Base-by-base conservation (phyloP, 169 alveolate species). In the Eimeria zaria region DNA sequence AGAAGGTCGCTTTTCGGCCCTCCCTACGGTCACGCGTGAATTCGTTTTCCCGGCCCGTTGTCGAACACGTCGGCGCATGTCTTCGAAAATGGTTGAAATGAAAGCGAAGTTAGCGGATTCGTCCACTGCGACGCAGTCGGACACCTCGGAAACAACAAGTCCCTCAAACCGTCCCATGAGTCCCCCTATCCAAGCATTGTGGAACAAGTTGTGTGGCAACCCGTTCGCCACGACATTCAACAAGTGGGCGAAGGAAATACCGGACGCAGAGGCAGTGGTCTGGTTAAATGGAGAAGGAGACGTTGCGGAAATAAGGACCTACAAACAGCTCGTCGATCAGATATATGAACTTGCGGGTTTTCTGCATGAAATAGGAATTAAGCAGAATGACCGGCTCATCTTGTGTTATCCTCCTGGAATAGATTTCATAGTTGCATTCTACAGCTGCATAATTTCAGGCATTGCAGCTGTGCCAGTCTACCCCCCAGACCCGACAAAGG, bases 401-500 rank as follows among this genome's bases (percentile, higher is more conserved):
- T 93, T 97, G 88, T 97, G 98, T 58, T 97, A 95, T 87, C 95
- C 98, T 36, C 98, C 98, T 14, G 98, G 98, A 22, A 78, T 74
- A n/a, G 98, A 97, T 76, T 97, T 97, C 84, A 93, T 96, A 33
- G 83, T 83, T 58, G 97, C 98, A 33, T 97, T 97, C 87, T 64
- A 94, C 58, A 81, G 97, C 62, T 97, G 98, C 73, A 55, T 97
- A 20, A 81, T 69, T 62, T 84, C 97, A 30, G 98, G 98, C 76
- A 48, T 97, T 44, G 90, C 96, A 30, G 98, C 98, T 11, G 97
- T 97, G 39, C 98, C 98, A 5, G 98, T 97, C 20, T 97, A 97
- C 67, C 98, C 98, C 87, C 98, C 98, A 36, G 98, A 97, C 78
- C 98, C 98, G 27, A 83, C 94, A 60, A 96, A 96, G 55, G 98